These are phyloP conservation scores for Elaeagnus macrophylla DNA, from an alignment of 306 rosid genomes.

Conservation along the genomic window DNA sequence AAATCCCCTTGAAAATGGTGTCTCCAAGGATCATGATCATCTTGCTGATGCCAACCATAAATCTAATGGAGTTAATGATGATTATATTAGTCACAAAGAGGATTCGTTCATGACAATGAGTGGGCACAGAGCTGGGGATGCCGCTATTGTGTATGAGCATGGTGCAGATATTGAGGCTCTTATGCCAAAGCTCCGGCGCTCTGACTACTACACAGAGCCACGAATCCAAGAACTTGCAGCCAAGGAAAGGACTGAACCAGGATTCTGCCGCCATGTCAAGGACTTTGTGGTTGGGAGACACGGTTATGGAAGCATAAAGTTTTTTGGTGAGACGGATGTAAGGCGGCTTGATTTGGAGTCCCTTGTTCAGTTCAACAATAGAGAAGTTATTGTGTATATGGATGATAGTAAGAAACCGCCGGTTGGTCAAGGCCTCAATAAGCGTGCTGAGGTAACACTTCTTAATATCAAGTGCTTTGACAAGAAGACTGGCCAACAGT, in stretches of 20 bases:
- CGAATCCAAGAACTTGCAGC: constrained; percentile 89
- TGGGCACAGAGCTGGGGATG: constrained; percentile 98
- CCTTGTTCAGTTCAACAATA: constrained; percentile 74
- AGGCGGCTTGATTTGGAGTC: constrained; percentile 85
- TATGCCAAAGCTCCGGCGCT: constrained; percentile 86
- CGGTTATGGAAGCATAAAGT: constrained; percentile 82
- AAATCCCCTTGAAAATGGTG: constrained; percentile 41
- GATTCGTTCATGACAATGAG: constrained; percentile 64
- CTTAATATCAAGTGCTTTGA: constrained; percentile 82
- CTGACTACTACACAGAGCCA: constrained; percentile 90
- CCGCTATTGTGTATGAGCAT: constrained; percentile 92
- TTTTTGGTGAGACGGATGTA: constrained; percentile 86
- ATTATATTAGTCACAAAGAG: constrained; percentile 46
- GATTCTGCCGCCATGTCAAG: constrained; percentile 77
- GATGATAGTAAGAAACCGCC: constrained; percentile 92
- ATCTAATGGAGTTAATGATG: constrained; percentile 53
- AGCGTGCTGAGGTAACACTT: constrained; percentile 92
- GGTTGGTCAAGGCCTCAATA: constrained; percentile 94
- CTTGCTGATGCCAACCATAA: constrained; percentile 33
- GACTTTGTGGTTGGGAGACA: constrained; percentile 89
- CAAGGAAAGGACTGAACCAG: constrained; percentile 90
- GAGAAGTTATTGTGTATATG: constrained; percentile 89
- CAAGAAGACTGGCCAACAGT: constrained; percentile 64
- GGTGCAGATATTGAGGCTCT: constrained; percentile 95
- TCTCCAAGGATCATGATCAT: constrained; percentile 39